phyloP scores from a whole-genome alignment of 129 eudicot genomes.

The Gnaphalium uliginosum region DNA sequence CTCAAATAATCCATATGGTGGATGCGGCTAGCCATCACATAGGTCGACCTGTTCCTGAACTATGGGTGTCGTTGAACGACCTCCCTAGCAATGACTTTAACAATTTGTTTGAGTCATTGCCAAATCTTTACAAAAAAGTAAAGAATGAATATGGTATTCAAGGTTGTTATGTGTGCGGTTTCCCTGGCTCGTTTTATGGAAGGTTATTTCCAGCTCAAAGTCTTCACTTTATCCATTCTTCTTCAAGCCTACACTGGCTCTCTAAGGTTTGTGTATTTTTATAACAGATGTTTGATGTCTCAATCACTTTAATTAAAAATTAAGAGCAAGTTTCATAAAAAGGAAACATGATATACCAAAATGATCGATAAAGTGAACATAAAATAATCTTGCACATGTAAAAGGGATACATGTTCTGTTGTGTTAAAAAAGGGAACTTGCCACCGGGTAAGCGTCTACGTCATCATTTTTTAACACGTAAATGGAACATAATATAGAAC shows the following conservation, averaged over 20 bases:
- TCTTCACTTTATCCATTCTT: slow-evolving; percentile 55
- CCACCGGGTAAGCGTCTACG: too few species aligned
- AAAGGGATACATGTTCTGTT: too few species aligned
- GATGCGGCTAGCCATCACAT: slow-evolving; percentile 3
- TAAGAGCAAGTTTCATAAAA: too few species aligned
- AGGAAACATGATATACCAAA: too few species aligned
- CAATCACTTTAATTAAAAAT: background rate
- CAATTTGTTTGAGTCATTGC: slow-evolving; percentile 34
- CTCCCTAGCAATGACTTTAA: slow-evolving; percentile 53
- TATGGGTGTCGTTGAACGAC: slow-evolving; percentile 44
- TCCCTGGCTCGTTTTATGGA: slow-evolving; percentile 53
- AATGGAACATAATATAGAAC: too few species aligned
- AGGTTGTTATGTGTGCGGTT: slow-evolving; percentile 40
- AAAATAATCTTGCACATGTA: too few species aligned
- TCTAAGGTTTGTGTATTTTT: slow-evolving; percentile 37
- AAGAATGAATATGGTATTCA: slow-evolving; percentile 36
- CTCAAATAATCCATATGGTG: slow-evolving; percentile 38
- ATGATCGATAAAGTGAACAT: too few species aligned
- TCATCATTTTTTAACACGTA: too few species aligned
- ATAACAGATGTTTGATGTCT: background rate
- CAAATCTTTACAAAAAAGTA: slow-evolving; percentile 27
- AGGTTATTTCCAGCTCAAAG: slow-evolving; percentile 42
- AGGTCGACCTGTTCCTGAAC: slow-evolving; percentile 43
- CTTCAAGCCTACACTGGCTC: slow-evolving; percentile 53
- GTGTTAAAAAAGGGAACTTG: too few species aligned